Conservation (phyloP, 768 basidiomycete species). For the Lactifluus hygrophoroides region DNA sequence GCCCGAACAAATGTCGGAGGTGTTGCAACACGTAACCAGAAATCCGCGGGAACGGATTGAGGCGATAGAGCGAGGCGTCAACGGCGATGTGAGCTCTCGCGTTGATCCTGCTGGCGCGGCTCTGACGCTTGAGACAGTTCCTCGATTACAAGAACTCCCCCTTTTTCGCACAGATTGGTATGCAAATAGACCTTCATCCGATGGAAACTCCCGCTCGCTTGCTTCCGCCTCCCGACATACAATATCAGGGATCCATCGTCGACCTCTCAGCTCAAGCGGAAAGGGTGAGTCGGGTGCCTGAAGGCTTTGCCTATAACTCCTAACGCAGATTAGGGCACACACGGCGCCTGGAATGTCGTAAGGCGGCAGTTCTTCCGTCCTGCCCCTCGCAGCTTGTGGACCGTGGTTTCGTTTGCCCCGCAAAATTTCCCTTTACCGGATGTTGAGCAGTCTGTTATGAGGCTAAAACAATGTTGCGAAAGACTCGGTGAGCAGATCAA, state of each 20-base stretch:
- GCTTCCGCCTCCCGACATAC: slow-evolving; percentile 14
- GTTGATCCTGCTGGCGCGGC: neutral
- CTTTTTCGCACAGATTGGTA: slow-evolving; percentile 14
- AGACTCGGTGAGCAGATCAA: slow-evolving; percentile 1
- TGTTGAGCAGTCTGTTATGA: neutral
- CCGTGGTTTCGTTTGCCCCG: slow-evolving; percentile 13
- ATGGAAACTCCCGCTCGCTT: slow-evolving; percentile 10
- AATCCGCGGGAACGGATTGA: slow-evolving; percentile 11
- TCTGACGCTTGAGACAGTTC: slow-evolving; percentile 8
- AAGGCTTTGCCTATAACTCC: neutral
- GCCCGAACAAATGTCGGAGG: slow-evolving; percentile 12
- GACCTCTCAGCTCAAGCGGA: slow-evolving; percentile 4
- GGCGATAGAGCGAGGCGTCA: slow-evolving; percentile 12
- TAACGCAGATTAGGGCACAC: neutral
- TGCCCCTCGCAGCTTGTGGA: slow-evolving; percentile 4
- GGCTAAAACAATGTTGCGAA: slow-evolving; percentile 7
- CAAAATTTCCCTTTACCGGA: neutral
- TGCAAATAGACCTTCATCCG: slow-evolving; percentile 11
- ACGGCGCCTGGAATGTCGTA: slow-evolving; percentile 19
- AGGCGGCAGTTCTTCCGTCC: slow-evolving; percentile 11
- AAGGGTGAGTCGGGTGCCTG: neutral
- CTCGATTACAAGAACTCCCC: slow-evolving; percentile 17
- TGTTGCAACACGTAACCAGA: slow-evolving; percentile 12
- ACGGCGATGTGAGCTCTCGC: slow-evolving; percentile 7
- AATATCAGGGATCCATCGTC: slow-evolving; percentile 1